Percentiles rank a stretch among this genome's conserved stretches.
Conservation (phyloP, 306 rosid species). For the Rubus idaeus region DNA sequence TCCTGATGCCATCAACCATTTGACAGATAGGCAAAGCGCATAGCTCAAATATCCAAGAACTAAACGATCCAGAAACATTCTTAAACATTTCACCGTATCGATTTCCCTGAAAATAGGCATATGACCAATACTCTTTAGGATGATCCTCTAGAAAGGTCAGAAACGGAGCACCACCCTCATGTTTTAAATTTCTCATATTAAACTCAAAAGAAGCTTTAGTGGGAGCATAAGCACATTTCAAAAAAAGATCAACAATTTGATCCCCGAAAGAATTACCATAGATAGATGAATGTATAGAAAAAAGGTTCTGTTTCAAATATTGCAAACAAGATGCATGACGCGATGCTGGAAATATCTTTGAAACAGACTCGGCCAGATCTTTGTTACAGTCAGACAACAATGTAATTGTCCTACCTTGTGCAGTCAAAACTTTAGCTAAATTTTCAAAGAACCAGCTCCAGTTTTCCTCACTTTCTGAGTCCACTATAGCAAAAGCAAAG, state of each 20-base stretch:
- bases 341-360: background rate
- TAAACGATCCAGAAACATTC: background rate
- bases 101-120: background rate
- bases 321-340: slow-evolving; percentile 2
- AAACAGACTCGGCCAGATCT: background rate
- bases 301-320: slow-evolving; percentile 3
- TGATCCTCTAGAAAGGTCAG: background rate
- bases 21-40: background rate
- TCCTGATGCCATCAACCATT: slow-evolving; percentile 1
- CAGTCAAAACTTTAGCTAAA: slow-evolving; percentile 1
- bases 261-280: background rate
- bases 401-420: background rate
- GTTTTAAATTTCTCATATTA: background rate
- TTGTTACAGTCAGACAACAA: background rate
- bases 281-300: background rate
- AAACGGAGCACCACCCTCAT: background rate
- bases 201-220: background rate
- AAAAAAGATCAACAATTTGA: background rate
- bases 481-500: background rate
- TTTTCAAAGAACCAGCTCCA: slow-evolving; percentile 10
- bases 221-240: background rate
- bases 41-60: background rate
- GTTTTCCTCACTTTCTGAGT: background rate
- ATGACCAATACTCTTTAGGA: background rate
- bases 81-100: background rate